These are phyloP conservation scores for Crithidia fasciculata DNA, from an alignment of 208 protist species.

Conservation along the genomic window DNA sequence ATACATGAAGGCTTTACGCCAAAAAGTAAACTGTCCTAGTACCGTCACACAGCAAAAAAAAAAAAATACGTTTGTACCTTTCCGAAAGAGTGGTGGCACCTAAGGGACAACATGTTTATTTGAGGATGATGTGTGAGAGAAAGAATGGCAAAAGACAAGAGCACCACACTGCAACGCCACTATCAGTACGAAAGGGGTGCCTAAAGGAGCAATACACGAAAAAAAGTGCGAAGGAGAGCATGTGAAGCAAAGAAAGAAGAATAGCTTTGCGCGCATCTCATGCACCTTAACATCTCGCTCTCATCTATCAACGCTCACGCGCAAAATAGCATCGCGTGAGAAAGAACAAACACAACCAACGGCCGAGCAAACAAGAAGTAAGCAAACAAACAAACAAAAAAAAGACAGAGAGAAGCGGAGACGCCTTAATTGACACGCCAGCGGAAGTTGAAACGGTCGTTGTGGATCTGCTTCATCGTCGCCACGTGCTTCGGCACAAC, in stretches of 20 bases:
- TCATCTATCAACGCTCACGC: too few relatives aligned
- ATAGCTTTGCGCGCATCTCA: too few relatives aligned
- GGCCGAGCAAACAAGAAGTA: neutral
- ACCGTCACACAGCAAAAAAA: too few relatives aligned
- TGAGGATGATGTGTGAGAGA: neutral
- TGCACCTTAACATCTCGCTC: too few relatives aligned
- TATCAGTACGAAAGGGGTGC: neutral
- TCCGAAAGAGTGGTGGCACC: too few relatives aligned
- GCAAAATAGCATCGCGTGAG: neutral
- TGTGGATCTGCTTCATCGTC: constrained; percentile 93
- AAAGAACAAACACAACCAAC: constrained; percentile 10
- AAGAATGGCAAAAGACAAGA: neutral
- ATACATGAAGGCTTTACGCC: too few relatives aligned
- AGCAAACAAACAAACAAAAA: constrained; percentile 19
- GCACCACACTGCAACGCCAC: neutral
- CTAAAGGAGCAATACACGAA: neutral
- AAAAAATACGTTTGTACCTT: too few relatives aligned
- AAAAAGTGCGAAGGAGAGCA: neutral
- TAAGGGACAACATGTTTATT: neutral
- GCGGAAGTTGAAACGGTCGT: constrained; percentile 91
- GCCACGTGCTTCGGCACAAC: constrained; percentile 88
- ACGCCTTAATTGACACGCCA: constrained; percentile 83
- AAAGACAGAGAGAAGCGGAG: constrained; percentile 6
- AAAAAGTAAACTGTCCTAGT: too few relatives aligned
- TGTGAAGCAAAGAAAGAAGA: too few relatives aligned